phyloP scores from a whole-genome alignment of 1,139 yeast species.

The Diutina sp. region DNA sequence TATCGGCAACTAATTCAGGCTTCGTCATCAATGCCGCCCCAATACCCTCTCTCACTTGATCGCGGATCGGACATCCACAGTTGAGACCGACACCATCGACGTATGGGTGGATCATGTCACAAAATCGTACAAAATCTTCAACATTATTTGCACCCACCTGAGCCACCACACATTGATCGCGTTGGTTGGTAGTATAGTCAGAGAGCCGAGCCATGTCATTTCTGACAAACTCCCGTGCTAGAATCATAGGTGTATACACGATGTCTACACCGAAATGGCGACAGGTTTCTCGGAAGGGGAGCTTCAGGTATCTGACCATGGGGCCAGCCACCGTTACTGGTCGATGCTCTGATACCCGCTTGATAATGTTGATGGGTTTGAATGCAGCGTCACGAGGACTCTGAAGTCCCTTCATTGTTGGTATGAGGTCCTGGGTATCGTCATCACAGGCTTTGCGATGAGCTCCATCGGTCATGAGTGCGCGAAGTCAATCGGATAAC shows the following conservation, averaged over 20 bases:
- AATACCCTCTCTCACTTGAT: conserved; percentile 89
- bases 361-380: conserved; percentile 42
- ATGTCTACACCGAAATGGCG: conserved; percentile 69
- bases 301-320: conserved; percentile 91
- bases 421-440: background rate
- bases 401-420: background rate
- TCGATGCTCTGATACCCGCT: conserved; percentile 24
- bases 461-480: background rate
- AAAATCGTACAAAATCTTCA: conserved; percentile 71
- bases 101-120: conserved; percentile 78
- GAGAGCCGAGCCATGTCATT: conserved; percentile 68
- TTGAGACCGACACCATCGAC: conserved; percentile 92
- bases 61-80: conserved; percentile 96
- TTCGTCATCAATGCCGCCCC: conserved; percentile 91
- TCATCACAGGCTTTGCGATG: background rate
- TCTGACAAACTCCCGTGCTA: conserved; percentile 89
- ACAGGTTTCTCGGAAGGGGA: conserved; percentile 76
- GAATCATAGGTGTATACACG: conserved; percentile 90
- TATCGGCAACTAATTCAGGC: conserved; percentile 65
- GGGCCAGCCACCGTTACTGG: conserved; percentile 86
- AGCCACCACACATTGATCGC: conserved; percentile 64
- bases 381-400: background rate
- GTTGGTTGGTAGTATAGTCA: conserved; percentile 69
- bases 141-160: conserved; percentile 90
- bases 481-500: background rate